These are phyloP conservation scores for Mimosa bimucronata DNA, from an alignment of 306 rosid species.

Conservation along the genomic window DNA sequence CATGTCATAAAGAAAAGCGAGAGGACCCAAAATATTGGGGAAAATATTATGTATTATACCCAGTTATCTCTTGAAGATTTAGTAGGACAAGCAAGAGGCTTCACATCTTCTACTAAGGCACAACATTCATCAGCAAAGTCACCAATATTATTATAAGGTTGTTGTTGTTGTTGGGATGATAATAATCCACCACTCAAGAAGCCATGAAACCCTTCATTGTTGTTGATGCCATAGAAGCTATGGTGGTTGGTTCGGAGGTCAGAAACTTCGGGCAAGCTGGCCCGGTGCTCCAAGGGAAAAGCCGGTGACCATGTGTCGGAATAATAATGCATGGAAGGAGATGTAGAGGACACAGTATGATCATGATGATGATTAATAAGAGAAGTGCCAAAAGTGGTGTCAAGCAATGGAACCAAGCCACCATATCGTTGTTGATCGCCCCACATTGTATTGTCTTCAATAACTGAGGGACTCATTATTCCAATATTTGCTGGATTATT, in stretches of 20 bases:
- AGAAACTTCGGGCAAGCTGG: slow-evolving; percentile 39
- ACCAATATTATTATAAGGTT: not conserved
- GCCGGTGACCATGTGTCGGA: slow-evolving; percentile 35
- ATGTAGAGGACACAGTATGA: slow-evolving; percentile 35
- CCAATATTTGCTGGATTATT: not conserved
- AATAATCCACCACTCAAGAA: slow-evolving; percentile 41
- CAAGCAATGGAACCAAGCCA: slow-evolving; percentile 44
- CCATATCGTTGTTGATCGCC: slow-evolving; percentile 35
- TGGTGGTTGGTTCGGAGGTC: slow-evolving; percentile 34
- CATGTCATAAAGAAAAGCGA: too few relatives aligned
- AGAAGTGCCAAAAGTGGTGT: slow-evolving; percentile 35
- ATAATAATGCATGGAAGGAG: not conserved
- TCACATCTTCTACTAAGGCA: slow-evolving; percentile 54
- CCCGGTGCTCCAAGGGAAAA: slow-evolving; percentile 41
- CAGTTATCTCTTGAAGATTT: slow-evolving; percentile 43
- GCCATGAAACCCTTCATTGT: slow-evolving; percentile 38
- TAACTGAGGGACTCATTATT: slow-evolving; percentile 1
- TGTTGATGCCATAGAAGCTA: slow-evolving; percentile 38
- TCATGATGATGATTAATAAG: slow-evolving; percentile 28
- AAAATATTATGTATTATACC: slow-evolving; percentile 38
- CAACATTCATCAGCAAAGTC: slow-evolving; percentile 60
- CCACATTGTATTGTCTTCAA: slow-evolving; percentile 45
- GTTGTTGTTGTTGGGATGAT: slow-evolving; percentile 19
- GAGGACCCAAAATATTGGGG: too few relatives aligned
- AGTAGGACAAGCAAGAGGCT: slow-evolving; percentile 47